Evolutionary conservation across 192 early-diverging fungal species (phyloP).

Genomic region (Linderina pennispora): DNA sequence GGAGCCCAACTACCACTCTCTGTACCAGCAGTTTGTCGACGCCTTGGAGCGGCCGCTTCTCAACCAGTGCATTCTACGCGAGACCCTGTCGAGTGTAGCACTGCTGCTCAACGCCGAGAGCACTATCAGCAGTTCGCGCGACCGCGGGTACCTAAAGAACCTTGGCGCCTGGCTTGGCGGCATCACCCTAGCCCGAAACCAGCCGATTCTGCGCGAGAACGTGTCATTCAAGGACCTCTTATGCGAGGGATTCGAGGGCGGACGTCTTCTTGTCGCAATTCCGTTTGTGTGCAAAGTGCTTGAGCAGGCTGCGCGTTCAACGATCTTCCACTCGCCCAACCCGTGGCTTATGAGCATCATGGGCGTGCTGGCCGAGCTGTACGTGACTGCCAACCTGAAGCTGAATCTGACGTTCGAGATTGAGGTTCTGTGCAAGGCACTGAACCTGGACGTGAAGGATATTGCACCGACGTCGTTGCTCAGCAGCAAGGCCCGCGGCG

Average conservation of each 20-base stretch:
- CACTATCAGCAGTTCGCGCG: slow-evolving; percentile 82
- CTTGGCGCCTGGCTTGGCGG: slow-evolving; percentile 95
- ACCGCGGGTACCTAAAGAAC: slow-evolving; percentile 90
- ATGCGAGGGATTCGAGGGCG: slow-evolving; percentile 83
- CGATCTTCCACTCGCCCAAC: slow-evolving; percentile 91
- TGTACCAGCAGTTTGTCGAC: slow-evolving; percentile 85
- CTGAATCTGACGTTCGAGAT: slow-evolving; percentile 97
- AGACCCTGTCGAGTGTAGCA: slow-evolving; percentile 83
- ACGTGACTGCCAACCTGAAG: slow-evolving; percentile 89
- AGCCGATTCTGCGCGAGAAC: slow-evolving; percentile 93
- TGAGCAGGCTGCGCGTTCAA: slow-evolving; percentile 78
- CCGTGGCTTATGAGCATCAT: slow-evolving; percentile 98
- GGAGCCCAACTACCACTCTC: slow-evolving; percentile 93
- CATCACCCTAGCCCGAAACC: slow-evolving; percentile 93
- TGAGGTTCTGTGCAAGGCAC: slow-evolving; percentile 93
- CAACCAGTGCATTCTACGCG: slow-evolving; percentile 71
- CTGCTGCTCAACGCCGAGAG: slow-evolving; percentile 90
- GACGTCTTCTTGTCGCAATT: slow-evolving; percentile 89
- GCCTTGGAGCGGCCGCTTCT: slow-evolving; percentile 63
- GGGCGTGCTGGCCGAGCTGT: slow-evolving; percentile 86
- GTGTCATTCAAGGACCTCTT: slow-evolving; percentile 92
- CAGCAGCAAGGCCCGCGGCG: slow-evolving; percentile 5
- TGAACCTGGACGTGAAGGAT: slow-evolving; percentile 76
- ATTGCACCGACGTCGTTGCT: slow-evolving; percentile 39
- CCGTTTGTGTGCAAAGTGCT: slow-evolving; percentile 98